Base-by-base conservation (phyloP, 352 stramenopile species). In the Phytophthora vignae region DNA sequence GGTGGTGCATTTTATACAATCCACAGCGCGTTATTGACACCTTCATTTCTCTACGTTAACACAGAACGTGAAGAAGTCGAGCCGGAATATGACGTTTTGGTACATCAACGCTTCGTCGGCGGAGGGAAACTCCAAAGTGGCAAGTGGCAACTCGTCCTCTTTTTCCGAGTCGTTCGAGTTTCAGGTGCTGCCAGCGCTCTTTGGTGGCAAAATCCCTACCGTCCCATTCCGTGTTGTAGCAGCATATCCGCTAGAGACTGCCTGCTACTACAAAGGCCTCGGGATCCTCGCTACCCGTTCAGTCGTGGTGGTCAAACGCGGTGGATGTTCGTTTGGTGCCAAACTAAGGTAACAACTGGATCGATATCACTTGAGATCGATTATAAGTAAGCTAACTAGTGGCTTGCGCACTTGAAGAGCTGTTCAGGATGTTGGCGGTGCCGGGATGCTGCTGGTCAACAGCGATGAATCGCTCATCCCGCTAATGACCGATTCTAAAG, bases 251-350 rank as follows among this genome's bases (percentile, higher is more conserved):
- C 75, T 90, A 54, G 83, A 90, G 15, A 94, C 85, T 4, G 87
- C 85, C n/a, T 94, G 87, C 42, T 68, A 91, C 54, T 75, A 78
- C 52, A 80, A 90, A 69, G 87, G 85, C 1, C 78, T 94, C 29
- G 79, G 73, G 9, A 83, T 94, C 25, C 67, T 83, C 7, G 83
- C 73, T 14, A 85, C 82, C 19, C 83, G 82, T 22, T 77, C 87
- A 0, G 83, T 92, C 17, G 73, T 94, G 10, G 62, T 91, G n/a
- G 84, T 91, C n/a, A 90, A 89, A 67, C 81, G 80, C 10, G 87
- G 87, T 8, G 80, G 74, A 22, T 94, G 87, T 59, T 91, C 84
- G 0, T 91, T 94, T 62, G 79, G 76, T 4, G 61, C 65, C 17
- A 94, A 94, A 55, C 74, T 88, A 58, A 88, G 78, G 87, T 94